phyloP scores from a whole-genome alignment of 768 basidiomycete genomes.

The Lenzites betulinus region DNA sequence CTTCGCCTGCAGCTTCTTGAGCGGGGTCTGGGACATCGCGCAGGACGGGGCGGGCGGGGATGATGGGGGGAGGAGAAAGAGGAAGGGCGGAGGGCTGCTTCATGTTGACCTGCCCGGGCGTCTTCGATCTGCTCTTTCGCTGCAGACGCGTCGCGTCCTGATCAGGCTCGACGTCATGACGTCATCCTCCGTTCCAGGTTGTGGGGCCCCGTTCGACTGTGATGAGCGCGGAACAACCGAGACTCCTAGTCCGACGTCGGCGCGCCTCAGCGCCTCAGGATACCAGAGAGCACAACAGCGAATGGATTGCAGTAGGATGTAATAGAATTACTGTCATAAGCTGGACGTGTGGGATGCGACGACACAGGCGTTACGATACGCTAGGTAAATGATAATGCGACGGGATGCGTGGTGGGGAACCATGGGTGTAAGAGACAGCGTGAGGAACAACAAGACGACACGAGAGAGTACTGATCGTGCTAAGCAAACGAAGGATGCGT shows the following conservation, averaged over 20 bases:
- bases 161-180: constrained; percentile 12
- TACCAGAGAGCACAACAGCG: not conserved
- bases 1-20: constrained; percentile 72
- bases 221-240: too few relatives aligned
- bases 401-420: not conserved
- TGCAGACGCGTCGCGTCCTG: constrained; percentile 18
- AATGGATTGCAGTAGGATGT: constrained; percentile 13
- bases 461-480: constrained; percentile 4
- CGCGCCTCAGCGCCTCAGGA: too few relatives aligned
- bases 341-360: constrained; percentile 21
- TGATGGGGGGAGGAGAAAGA: constrained; percentile 6
- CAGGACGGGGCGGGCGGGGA: constrained; percentile 10
- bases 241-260: too few relatives aligned
- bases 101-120: constrained; percentile 13
- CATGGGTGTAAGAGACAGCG: not conserved
- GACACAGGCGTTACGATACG: constrained; percentile 24
- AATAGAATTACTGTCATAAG: constrained; percentile 23
- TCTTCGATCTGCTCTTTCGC: constrained; percentile 6
- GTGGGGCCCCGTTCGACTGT: not conserved
- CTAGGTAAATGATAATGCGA: constrained; percentile 2
- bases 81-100: constrained; percentile 3
- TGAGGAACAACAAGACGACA: constrained; percentile 18
- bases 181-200: constrained; percentile 14
- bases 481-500: constrained; percentile 18
- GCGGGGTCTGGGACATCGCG: constrained; percentile 47